Evolutionary conservation across 805 yeast genomes (phyloP), one percentile per base, ranked within the genome.

Genomic region (Candida quercuum): DNA sequence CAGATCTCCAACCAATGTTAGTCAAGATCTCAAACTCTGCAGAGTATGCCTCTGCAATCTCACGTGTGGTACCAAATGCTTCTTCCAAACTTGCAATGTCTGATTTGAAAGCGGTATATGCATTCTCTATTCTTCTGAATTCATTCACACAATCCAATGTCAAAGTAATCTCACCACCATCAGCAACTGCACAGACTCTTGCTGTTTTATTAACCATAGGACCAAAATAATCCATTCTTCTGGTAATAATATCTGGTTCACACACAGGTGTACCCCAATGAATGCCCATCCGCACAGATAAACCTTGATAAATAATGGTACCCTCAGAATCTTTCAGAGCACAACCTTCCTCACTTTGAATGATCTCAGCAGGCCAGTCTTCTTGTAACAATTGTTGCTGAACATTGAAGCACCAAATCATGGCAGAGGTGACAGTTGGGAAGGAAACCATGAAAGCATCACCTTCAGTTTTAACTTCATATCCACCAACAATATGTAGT

Each of bases 201-300:
- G 98, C 81, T 1, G 99, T 86, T 36, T 96, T 72, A 54, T 93
- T 93, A 23, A 93, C 99, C 88, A 93, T 89, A 0, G 99, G 99
- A 0, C 99, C 99, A 51, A 93, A 84, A 61, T 93, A 93, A 63
- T 93, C 99, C 99, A 93, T 93, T 66, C 99, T 78, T 48, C 88
- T 78, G 0, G 99, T 93, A 37, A 89, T 89, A 42, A 91, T 82
- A 65, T 93, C 99, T 7, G 83, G 75, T 59, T 93, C 99, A 52
- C 95, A 86, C 29, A 91, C 97, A 0, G 99, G 98, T 1, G 83
- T 71, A 45, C 99, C 99, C 95, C 98, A 93, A 60, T 93, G 98
- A 29, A 87, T 76, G 43, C 99, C 99, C 98, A 93, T 93, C 55
- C 99, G 75, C 9, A 93, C 99, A 1, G 95, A 84, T 31, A 93